These are phyloP conservation scores for Trichoderma sp. DNA, from an alignment of 2,329 filamentous ascomycete species.

Conservation along the genomic window DNA sequence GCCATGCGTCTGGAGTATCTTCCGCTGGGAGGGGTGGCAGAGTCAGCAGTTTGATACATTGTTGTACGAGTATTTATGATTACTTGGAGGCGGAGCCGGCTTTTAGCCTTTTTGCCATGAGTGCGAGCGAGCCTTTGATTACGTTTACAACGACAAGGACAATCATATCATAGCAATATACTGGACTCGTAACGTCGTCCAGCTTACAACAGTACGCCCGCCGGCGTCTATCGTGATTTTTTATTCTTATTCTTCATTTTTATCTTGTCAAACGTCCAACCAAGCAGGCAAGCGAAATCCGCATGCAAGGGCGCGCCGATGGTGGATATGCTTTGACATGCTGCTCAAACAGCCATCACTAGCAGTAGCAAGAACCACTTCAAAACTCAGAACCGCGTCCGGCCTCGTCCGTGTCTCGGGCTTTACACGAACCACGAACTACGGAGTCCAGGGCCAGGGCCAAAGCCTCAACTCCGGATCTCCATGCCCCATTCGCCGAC, in stretches of 20 bases:
- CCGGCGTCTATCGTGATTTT: neutral
- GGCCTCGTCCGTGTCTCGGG: neutral
- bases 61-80: neutral
- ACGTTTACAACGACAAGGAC: neutral
- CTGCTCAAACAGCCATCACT: neutral
- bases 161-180: neutral
- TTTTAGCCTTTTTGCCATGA: neutral
- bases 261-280: neutral
- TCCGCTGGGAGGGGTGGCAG: neutral
- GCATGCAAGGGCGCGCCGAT: neutral
- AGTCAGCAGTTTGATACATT: neutral
- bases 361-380: neutral
- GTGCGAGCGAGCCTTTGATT: neutral
- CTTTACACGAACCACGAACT: neutral
- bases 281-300: neutral
- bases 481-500: neutral
- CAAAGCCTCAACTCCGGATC: neutral
- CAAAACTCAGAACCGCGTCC: neutral
- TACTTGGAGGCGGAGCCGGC: neutral
- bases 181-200: neutral
- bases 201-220: neutral
- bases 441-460: neutral
- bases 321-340: neutral
- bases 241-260: neutral
- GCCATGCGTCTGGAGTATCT: neutral